Evolutionary conservation across 139 green algal species (phyloP).

Genomic region (Ettlia oleoabundans): DNA sequence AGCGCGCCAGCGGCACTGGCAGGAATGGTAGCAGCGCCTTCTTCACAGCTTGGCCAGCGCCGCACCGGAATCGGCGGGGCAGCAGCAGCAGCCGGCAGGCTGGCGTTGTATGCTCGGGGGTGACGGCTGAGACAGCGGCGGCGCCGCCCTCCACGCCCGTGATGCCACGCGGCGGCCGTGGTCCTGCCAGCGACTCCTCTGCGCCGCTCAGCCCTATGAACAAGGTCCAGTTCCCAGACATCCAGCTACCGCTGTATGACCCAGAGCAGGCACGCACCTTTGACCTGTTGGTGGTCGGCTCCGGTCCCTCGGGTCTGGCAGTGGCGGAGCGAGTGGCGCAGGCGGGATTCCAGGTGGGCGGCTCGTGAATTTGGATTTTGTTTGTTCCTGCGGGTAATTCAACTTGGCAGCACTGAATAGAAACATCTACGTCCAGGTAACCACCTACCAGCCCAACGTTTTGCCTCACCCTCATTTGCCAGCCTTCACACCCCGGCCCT

Average conservation of each 20-base stretch:
- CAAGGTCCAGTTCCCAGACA: slow-evolving; percentile 35
- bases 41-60: too few species aligned
- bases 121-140: slow-evolving; percentile 1
- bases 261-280: slow-evolving; percentile 41
- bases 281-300: slow-evolving; percentile 92
- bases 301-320: slow-evolving; percentile 87
- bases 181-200: not conserved
- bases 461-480: too few species aligned
- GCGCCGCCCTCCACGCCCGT: slow-evolving; percentile 24
- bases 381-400: too few species aligned
- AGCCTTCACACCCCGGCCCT: not conserved
- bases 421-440: too few species aligned
- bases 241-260: slow-evolving; percentile 31
- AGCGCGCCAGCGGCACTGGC: not conserved
- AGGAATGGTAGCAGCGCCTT: too few species aligned
- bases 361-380: too few species aligned
- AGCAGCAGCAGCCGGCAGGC: slow-evolving; percentile 4
- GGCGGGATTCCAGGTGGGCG: slow-evolving; percentile 50
- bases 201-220: not conserved
- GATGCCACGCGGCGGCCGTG: not conserved
- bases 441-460: too few species aligned
- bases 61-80: not conserved
- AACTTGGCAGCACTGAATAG: too few species aligned
- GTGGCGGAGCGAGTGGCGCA: slow-evolving; percentile 72
- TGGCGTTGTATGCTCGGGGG: not conserved